A percentile compares a stretch with the other conserved stretches of the same genome.
Conservation (phyloP, 2,329 filamentous ascomycete species). For the Hypomyces perniciosus region DNA sequence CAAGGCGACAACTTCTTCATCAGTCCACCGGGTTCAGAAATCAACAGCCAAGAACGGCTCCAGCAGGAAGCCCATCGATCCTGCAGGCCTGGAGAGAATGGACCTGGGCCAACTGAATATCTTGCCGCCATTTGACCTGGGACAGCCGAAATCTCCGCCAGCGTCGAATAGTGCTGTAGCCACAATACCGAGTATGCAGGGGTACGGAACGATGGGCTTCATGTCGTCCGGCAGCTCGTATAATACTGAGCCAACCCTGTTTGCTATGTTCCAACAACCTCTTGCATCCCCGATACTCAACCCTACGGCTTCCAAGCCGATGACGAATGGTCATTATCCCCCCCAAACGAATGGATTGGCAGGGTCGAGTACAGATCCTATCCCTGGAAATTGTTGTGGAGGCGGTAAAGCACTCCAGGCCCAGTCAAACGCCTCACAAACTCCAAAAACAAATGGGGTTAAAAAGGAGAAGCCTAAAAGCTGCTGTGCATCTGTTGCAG, state of each 20-base stretch:
- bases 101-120: constrained; percentile 48
- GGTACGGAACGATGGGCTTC: constrained; percentile 26
- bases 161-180: constrained; percentile 16
- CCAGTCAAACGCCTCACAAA: constrained; percentile 5
- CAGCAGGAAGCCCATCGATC: constrained; percentile 45
- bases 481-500: constrained; percentile 25
- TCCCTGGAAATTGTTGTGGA: constrained; percentile 20
- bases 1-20: constrained; percentile 15
- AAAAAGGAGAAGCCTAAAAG: constrained; percentile 20
- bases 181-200: constrained; percentile 18
- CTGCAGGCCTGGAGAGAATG: constrained; percentile 44
- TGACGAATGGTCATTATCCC: constrained; percentile 17
- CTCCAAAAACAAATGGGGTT: constrained; percentile 14
- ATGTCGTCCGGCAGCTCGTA: constrained; percentile 21
- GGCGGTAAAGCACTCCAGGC: constrained; percentile 11
- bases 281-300: constrained; percentile 21
- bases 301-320: constrained; percentile 14
- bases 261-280: constrained; percentile 28
- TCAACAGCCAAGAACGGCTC: constrained; percentile 28
- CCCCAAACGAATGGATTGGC: constrained; percentile 18
- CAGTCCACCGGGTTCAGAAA: constrained; percentile 43
- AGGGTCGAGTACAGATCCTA: neutral
- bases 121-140: constrained; percentile 28
- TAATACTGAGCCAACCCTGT: constrained; percentile 21
- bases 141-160: constrained; percentile 21